Base-by-base conservation (phyloP, 257 asterid species). In the Plantago elongata region DNA sequence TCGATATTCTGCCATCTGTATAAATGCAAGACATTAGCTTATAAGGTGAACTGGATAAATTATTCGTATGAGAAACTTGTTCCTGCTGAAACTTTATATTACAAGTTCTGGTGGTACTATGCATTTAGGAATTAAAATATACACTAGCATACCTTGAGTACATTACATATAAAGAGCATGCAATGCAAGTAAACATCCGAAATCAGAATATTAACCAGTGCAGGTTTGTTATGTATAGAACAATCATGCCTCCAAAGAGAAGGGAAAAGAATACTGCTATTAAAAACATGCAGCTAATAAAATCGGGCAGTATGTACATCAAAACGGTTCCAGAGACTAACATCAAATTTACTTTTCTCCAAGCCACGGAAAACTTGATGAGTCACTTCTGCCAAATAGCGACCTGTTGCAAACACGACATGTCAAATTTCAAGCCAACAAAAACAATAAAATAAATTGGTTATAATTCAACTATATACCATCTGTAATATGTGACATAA, bases 1-100 rank as follows among this genome's bases (percentile, higher is more conserved):
- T 72, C 98, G 77, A 69, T 91, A 91, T 78, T 91, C 98, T 66
- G 98, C 96, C 98, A 91, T 88, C 98, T 91, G 89, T 54, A 76
- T 45, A 71, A 69, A 52, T 52, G 40, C 12, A 7, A 8, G 22
- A 14, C 30, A 51, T 16, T 11, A 51, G 34, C 56, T 15, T 51
- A 51, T 9, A 51, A n/a, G 15, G 11, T 12, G 6, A 11, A 29
- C 17, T 16, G 4, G 54, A 51, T 15, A 29, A 51, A 9, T 9
- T 29, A 14, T 51, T 11, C 40, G 4, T 34, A 34, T 7, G 40
- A 34, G 8, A 34, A 34, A 34, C 40, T 34, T 34, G 40, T 34
- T 34, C 40, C 40, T 34, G 40, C 40, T 34, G 40, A 34, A 34
- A 34, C 40, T 4, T 34, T 34, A 34, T 7, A 34, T 34, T 0